Evolutionary conservation across 495 filamentous ascomycete genomes (phyloP).

Genomic region (Daldinia loculata): DNA sequence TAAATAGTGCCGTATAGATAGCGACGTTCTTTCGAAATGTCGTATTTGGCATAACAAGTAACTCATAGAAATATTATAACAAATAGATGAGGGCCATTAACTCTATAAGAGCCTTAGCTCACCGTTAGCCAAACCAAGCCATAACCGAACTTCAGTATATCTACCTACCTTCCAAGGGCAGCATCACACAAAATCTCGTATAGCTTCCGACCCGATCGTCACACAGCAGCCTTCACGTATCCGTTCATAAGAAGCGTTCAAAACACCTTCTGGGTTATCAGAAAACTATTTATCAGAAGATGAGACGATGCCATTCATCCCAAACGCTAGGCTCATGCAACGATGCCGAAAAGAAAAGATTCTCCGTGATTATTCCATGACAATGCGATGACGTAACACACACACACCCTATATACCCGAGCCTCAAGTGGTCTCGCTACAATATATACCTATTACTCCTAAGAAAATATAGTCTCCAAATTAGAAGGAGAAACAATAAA

Average conservation of each 20-base stretch:
- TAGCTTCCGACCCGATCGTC: too few relatives aligned
- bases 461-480: neutral
- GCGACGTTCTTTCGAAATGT: too few relatives aligned
- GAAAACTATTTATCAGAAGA: neutral
- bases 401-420: conserved; percentile 2
- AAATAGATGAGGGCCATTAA: too few relatives aligned
- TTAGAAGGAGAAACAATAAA: neutral
- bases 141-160: too few relatives aligned
- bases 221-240: neutral
- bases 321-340: conserved; percentile 18
- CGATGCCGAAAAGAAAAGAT: neutral
- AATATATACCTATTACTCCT: conserved; percentile 16
- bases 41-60: too few relatives aligned
- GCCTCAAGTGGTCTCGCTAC: neutral
- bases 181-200: too few relatives aligned
- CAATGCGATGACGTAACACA: neutral
- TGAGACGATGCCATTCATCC: neutral
- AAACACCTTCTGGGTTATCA: neutral
- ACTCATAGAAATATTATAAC: too few relatives aligned
- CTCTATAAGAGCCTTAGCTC: too few relatives aligned
- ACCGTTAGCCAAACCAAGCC: too few relatives aligned
- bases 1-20: too few relatives aligned
- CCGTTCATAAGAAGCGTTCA: neutral
- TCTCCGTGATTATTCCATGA: conserved; percentile 12
- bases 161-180: too few relatives aligned